Base-by-base conservation (phyloP, 768 basidiomycete species). In the Daedalea quercina region DNA sequence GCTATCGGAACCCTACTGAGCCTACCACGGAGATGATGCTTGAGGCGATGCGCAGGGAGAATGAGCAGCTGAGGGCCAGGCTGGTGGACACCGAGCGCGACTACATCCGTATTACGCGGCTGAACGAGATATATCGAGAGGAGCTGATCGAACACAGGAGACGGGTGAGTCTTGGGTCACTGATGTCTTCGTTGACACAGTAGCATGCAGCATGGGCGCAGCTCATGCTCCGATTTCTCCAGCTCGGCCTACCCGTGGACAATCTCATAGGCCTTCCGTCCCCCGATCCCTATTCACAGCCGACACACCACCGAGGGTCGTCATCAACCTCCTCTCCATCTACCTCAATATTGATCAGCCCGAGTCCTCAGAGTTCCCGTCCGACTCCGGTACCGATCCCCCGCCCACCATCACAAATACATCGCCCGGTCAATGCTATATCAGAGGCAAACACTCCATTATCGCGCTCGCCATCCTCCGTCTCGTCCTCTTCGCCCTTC, bases 91-190 rank as follows among this genome's bases (percentile, higher is more conserved):
- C 84, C 6, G 90, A 93, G 68, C 68, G 85, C 56, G 86, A 89
- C 58, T 91, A 84, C 62, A 78, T 88, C 54, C 79, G 85, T 28
- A 76, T 90, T 45, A 74, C 81, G 47, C 69, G 88, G 57, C 68
- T 90, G 63, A 92, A 91, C 57, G 90, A 92, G 60, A 78, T 90
- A 3, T 93, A 92, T 63, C 75, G 88, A 26, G 90, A 90, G 67
- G 90, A 93, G 67, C 69, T 93, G 54, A 83, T 93, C 51, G 84
- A 88, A 42, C 81, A 87, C 62, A 69, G 90, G 54, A 72, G 81
- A 58, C 73, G 87, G 67, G 88, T 90, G 69, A 69, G 90, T 77
- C 9, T 37, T 45, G 13, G 52, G 34, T 50, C 6, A 23, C 40
- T 42, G n/a, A 49, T 15, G 20, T n/a, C n/a, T n/a, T n/a, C n/a